Evolutionary conservation across 1,284 basidiomycete species (phyloP).

Genomic region (Papiliotrema flavescens): DNA sequence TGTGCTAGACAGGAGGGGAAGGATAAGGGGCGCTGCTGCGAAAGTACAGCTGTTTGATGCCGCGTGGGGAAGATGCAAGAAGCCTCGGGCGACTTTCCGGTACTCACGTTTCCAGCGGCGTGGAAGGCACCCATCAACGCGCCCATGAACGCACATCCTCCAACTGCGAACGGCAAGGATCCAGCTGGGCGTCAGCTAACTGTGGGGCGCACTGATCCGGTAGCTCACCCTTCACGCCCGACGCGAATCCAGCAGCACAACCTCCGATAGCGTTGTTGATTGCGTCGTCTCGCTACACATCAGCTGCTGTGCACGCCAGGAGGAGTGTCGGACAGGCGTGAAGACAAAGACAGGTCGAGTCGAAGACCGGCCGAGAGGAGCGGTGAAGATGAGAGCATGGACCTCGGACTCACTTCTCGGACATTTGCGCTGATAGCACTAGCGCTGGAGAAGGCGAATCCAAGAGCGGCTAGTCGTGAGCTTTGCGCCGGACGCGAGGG

Average conservation of each 20-base stretch:
- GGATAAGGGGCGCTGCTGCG: no score
- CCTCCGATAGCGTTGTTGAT: slow-evolving; percentile 82
- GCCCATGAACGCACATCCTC: slow-evolving; percentile 74
- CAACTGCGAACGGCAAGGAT: slow-evolving; percentile 78
- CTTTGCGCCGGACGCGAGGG: slow-evolving; percentile 10
- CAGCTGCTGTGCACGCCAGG: not conserved
- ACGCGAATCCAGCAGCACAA: slow-evolving; percentile 88
- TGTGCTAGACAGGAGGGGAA: no score
- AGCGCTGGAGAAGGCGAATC: slow-evolving; percentile 77
- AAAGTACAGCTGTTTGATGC: no score
- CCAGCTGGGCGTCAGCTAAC: slow-evolving; percentile 56
- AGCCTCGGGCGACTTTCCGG: no score
- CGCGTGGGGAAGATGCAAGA: no score
- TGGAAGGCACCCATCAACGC: slow-evolving; percentile 79
- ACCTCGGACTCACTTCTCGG: slow-evolving; percentile 54
- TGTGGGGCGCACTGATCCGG: not conserved
- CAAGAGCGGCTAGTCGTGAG: slow-evolving; percentile 71
- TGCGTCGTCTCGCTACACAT: slow-evolving; percentile 63
- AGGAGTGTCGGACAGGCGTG: not conserved
- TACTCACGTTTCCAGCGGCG: slow-evolving; percentile 62
- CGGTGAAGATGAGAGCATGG: not conserved
- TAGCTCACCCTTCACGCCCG: slow-evolving; percentile 71
- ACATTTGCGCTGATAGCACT: slow-evolving; percentile 77
- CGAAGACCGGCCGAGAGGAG: not conserved
- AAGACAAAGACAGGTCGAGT: not conserved